Evolutionary conservation across 768 basidiomycete genomes (phyloP).

Genomic region (Lentinula raphanica): DNA sequence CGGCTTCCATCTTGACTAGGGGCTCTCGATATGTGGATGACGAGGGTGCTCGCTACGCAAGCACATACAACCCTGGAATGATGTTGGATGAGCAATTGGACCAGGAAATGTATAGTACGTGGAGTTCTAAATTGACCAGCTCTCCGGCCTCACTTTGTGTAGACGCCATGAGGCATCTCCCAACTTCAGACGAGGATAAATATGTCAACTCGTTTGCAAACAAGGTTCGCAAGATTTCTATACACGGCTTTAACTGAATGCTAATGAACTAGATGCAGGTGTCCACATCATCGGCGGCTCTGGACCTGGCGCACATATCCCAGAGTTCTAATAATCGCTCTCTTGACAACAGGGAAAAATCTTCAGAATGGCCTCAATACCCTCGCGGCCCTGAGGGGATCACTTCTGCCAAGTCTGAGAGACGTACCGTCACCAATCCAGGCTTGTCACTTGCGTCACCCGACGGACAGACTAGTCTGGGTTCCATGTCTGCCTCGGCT

Average conservation of each 20-base stretch:
- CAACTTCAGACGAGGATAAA: constrained; percentile 88
- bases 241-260: constrained; percentile 1
- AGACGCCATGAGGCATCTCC: constrained; percentile 88
- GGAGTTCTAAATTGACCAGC: neutral
- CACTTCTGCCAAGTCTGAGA: constrained; percentile 44
- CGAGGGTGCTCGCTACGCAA: constrained; percentile 55
- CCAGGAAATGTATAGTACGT: constrained; percentile 89
- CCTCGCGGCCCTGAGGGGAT: constrained; percentile 58
- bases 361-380: constrained; percentile 95
- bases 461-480: constrained; percentile 26
- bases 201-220: constrained; percentile 56
- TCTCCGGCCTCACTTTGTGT: constrained; percentile 13
- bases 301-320: constrained; percentile 87
- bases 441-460: constrained; percentile 55
- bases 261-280: constrained; percentile 36
- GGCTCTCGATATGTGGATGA: constrained; percentile 52
- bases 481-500: constrained; percentile 50
- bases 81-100: constrained; percentile 92
- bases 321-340: constrained; percentile 62
- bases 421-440: constrained; percentile 73
- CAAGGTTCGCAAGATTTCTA: constrained; percentile 44
- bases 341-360: constrained; percentile 56
- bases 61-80: constrained; percentile 76
- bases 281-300: constrained; percentile 83
- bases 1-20: constrained; percentile 50